phyloP scores from a whole-genome alignment of 2,329 filamentous ascomycete genomes.

The Talaromyces sp. region DNA sequence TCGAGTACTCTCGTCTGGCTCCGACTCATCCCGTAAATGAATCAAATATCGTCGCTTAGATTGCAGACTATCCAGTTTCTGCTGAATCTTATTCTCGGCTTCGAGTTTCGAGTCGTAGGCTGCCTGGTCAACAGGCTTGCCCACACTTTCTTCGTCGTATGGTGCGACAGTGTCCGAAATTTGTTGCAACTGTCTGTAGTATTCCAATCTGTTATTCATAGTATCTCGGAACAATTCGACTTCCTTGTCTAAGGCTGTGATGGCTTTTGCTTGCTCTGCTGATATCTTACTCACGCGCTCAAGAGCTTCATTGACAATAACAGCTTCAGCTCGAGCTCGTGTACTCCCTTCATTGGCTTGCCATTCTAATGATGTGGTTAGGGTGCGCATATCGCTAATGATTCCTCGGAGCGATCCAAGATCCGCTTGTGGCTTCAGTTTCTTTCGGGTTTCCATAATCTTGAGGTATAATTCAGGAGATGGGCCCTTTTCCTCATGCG shows the following conservation, averaged over 20 bases:
- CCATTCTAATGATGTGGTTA: constrained; percentile 59
- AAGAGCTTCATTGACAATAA: constrained; percentile 63
- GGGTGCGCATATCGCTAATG: constrained; percentile 65
- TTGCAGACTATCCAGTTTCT: constrained; percentile 60
- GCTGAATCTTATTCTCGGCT: constrained; percentile 52
- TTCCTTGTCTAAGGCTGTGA: constrained; percentile 58
- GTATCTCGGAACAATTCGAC: constrained; percentile 70
- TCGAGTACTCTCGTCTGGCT: constrained; percentile 57
- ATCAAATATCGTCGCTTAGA: constrained; percentile 73
- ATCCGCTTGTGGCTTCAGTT: constrained; percentile 44
- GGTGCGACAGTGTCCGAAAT: constrained; percentile 85
- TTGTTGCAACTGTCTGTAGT: constrained; percentile 83
- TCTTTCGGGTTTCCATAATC: constrained; percentile 46
- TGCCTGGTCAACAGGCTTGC: constrained; percentile 53
- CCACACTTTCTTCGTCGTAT: constrained; percentile 61
- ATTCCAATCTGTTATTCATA: constrained; percentile 84
- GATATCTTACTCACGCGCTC: constrained; percentile 55
- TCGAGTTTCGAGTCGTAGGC: constrained; percentile 44
- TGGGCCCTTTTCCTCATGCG: constrained; percentile 64
- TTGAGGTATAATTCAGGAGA: constrained; percentile 62
- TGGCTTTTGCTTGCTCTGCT: constrained; percentile 51
- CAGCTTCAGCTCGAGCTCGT: constrained; percentile 61
- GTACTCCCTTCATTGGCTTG: constrained; percentile 53
- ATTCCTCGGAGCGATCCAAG: constrained; percentile 67
- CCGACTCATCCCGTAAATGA: constrained; percentile 61